A percentile compares a stretch with the other conserved stretches of the same genome.
phyloP scores from a whole-genome alignment of 345 rosid species.

The Salix udensis region DNA sequence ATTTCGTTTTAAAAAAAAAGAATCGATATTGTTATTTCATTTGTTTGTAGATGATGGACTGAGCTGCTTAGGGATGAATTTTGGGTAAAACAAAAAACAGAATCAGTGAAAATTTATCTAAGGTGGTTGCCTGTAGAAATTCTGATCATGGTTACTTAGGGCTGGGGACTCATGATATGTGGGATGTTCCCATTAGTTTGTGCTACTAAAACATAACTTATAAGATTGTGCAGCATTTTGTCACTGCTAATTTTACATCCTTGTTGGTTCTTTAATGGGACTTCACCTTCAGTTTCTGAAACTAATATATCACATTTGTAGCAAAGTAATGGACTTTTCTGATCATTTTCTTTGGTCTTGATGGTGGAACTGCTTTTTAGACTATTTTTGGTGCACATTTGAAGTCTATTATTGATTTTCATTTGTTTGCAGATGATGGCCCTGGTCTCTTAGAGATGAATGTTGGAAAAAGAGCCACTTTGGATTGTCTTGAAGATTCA shows the following conservation, averaged over 20 bases:
- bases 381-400: not conserved
- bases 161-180: not conserved
- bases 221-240: not conserved
- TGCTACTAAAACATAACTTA: not conserved
- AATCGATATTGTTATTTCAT: not conserved
- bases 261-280: not conserved
- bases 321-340: not conserved
- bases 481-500: slow-evolving; percentile 87
- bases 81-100: not conserved
- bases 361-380: not conserved
- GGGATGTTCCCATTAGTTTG: not conserved
- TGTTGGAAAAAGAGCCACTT: slow-evolving; percentile 73
- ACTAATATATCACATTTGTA: not conserved
- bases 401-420: not conserved
- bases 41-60: not conserved
- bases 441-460: slow-evolving; percentile 82
- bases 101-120: not conserved
- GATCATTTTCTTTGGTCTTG: not conserved
- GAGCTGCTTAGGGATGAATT: not conserved
- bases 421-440: slow-evolving; percentile 65
- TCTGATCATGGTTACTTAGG: not conserved
- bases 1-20: not conserved
- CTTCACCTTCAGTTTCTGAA: not conserved
- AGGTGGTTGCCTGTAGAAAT: not conserved
- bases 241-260: not conserved